phyloP scores from a whole-genome alignment of 176 grass and related monocot species.

The Avena atlantica region DNA sequence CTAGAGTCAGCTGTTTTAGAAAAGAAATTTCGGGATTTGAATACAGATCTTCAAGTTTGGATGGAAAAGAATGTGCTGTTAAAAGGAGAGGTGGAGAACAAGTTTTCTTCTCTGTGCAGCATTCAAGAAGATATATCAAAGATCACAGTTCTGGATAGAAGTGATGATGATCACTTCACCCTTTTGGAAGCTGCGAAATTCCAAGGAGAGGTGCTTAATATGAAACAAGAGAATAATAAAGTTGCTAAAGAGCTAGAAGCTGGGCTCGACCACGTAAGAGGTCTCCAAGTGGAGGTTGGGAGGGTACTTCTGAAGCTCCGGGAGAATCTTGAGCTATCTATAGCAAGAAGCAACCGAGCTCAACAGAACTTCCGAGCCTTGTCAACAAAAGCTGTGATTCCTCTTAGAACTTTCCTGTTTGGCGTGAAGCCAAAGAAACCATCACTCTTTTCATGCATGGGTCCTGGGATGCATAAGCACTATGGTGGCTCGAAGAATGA shows the following conservation, averaged over 20 bases:
- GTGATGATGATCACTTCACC: conserved; percentile 49
- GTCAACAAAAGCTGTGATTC: conserved; percentile 70
- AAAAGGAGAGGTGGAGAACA: conserved; percentile 70
- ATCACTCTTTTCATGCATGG: conserved; percentile 87
- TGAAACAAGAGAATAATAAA: conserved; percentile 80
- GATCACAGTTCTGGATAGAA: conserved; percentile 36
- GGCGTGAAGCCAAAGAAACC: conserved; percentile 81
- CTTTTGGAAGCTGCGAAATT: conserved; percentile 63
- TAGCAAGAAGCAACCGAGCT: conserved; percentile 51
- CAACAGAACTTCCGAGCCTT: conserved; percentile 65
- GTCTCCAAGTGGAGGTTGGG: conserved; percentile 65
- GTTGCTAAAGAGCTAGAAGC: conserved; percentile 72
- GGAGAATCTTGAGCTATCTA: conserved; percentile 58
- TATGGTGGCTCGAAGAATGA: conserved; percentile 59
- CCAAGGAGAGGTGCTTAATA: conserved; percentile 78
- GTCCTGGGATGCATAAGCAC: conserved; percentile 75
- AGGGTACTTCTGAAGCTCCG: conserved; percentile 62
- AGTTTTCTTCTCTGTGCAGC: conserved; percentile 62
- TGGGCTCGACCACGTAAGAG: conserved; percentile 67
- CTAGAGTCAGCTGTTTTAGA: conserved; percentile 56
- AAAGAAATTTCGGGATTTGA: conserved; percentile 71
- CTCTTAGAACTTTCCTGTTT: conserved; percentile 83
- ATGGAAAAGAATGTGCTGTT: conserved; percentile 74
- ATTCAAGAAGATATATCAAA: conserved; percentile 77
- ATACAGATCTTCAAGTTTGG: conserved; percentile 82